These are phyloP conservation scores for Tolypocladium paradoxum DNA, from an alignment of 2,329 filamentous ascomycete genomes.

Conservation along the genomic window DNA sequence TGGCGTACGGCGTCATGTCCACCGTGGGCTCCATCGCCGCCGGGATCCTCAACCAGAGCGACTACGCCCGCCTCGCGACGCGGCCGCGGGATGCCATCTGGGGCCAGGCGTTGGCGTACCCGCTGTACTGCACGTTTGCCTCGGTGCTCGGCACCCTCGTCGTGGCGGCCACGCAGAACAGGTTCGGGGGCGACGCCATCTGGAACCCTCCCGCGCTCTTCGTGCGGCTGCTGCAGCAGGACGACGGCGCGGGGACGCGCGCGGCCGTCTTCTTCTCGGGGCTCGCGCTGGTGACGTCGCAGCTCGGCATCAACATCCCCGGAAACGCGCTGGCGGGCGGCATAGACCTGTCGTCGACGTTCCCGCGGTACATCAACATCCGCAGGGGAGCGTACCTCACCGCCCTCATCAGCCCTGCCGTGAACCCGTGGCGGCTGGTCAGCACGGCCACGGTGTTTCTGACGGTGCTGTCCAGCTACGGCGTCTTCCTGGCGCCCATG, in stretches of 20 bases:
- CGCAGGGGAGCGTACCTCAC: constrained; percentile 26
- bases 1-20: constrained; percentile 24
- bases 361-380: constrained; percentile 27
- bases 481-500: constrained; percentile 27
- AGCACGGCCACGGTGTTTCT: constrained; percentile 25
- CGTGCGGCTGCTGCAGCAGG: constrained; percentile 17
- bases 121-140: constrained; percentile 23
- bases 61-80: constrained; percentile 24
- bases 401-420: constrained; percentile 21
- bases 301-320: constrained; percentile 26
- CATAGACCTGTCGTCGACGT: constrained; percentile 26
- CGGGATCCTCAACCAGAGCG: constrained; percentile 27
- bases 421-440: constrained; percentile 28
- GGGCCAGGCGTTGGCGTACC: constrained; percentile 24
- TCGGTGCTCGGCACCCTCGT: constrained; percentile 29
- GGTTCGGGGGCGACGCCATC: constrained; percentile 22
- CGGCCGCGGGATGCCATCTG: constrained; percentile 20
- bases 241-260: constrained; percentile 20
- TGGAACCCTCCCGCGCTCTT: constrained; percentile 28
- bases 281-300: constrained; percentile 22
- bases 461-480: constrained; percentile 24
- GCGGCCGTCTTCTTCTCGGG: constrained; percentile 28
- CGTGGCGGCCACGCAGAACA: constrained; percentile 26
- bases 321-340: constrained; percentile 27
- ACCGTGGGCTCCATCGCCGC: constrained; percentile 26